These are phyloP conservation scores for Saitozyma sp. DNA, from an alignment of 768 basidiomycete species.

Conservation along the genomic window DNA sequence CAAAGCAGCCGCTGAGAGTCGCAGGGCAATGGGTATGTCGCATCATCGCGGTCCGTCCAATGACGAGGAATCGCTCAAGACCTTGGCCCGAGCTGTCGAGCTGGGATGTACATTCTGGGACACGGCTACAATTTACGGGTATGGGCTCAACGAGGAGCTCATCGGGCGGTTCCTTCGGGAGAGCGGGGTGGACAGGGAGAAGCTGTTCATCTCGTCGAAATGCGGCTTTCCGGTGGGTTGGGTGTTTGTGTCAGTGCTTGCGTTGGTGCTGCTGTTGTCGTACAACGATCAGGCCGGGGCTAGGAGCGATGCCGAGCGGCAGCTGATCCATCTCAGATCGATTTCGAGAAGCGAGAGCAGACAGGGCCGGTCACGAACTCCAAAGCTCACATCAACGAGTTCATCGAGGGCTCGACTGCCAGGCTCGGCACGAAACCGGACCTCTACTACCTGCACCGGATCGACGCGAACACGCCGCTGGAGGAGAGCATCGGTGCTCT, in stretches of 20 bases:
- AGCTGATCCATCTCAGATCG: conserved; percentile 6
- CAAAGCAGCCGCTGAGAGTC: too few relatives aligned
- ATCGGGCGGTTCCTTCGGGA: conserved; percentile 59
- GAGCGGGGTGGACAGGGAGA: conserved; percentile 22
- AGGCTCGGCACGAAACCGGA: conserved; percentile 35
- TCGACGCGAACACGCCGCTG: conserved; percentile 35
- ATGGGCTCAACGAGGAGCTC: conserved; percentile 34
- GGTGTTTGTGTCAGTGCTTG: too few relatives aligned
- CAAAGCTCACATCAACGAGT: conserved; percentile 29
- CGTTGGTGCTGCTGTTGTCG: too few relatives aligned
- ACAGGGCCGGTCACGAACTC: conserved; percentile 17
- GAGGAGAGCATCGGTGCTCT: conserved; percentile 42
- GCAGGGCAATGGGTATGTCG: conserved; percentile 52
- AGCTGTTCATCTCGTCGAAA: conserved; percentile 36
- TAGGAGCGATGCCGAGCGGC: neutral
- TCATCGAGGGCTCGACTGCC: conserved; percentile 30
- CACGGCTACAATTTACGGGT: conserved; percentile 30
- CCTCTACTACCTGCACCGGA: conserved; percentile 45
- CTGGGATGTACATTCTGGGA: conserved; percentile 46
- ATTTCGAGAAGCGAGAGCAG: conserved; percentile 15
- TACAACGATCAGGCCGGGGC: too few relatives aligned
- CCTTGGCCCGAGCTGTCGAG: conserved; percentile 26
- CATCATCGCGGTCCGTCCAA: conserved; percentile 3
- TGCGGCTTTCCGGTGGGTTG: conserved; percentile 37
- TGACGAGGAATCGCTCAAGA: conserved; percentile 16